These are phyloP conservation scores for Spatholobus suberectus DNA, from an alignment of 306 rosid genomes.

Conservation along the genomic window DNA sequence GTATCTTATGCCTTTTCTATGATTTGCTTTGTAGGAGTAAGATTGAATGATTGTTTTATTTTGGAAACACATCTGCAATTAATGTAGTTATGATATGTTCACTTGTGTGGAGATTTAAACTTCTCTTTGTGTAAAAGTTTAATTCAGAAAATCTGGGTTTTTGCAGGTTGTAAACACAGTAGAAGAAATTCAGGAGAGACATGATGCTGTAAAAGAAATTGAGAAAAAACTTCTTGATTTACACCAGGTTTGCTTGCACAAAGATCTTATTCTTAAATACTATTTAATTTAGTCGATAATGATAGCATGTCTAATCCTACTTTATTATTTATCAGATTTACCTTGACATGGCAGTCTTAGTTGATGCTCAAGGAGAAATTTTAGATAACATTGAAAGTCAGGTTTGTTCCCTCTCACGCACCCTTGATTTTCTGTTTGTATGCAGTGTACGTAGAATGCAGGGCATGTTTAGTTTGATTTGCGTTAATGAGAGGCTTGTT, in stretches of 20 bases:
- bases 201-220: conserved; percentile 86
- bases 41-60: conserved; percentile 14
- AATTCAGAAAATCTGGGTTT: conserved; percentile 24
- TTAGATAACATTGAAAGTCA: conserved; percentile 95
- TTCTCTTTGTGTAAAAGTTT: conserved; percentile 7
- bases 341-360: conserved; percentile 93
- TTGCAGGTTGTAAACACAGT: conserved; percentile 79
- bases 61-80: conserved; percentile 26
- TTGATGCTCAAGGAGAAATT: conserved; percentile 94
- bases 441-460: conserved; percentile 36
- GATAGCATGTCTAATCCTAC: conserved; percentile 20
- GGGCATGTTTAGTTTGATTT: conserved; percentile 42
- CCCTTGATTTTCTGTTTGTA: conserved; percentile 35
- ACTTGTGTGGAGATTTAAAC: conserved; percentile 15
- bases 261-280: conserved; percentile 1
- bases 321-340: conserved; percentile 64
- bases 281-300: neutral
- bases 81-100: neutral
- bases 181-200: conserved; percentile 99
- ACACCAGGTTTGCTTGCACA: conserved; percentile 72
- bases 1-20: too few species aligned
- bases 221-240: conserved; percentile 95
- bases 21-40: too few species aligned
- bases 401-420: conserved; percentile 54
- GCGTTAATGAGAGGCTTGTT: conserved; percentile 57